Base-by-base conservation (phyloP, 2,329 filamentous ascomycete species). In the Neurospora sp. region DNA sequence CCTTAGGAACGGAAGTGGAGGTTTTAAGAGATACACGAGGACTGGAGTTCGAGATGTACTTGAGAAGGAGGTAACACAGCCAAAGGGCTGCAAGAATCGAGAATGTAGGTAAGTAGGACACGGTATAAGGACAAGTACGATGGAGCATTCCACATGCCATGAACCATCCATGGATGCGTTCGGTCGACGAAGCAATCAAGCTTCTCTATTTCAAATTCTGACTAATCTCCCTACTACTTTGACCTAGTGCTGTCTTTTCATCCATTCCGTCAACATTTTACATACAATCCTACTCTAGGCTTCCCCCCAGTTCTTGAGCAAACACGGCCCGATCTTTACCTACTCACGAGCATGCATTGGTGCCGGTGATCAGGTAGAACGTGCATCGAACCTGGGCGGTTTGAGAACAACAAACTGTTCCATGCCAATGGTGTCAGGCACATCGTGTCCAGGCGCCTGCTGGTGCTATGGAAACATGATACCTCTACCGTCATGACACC, bases 361-460 rank as follows among this genome's bases (percentile, higher is more conserved):
- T 8, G 11, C 33, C 7, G 5, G 11, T 58, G 0, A 58, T 58
- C 3, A 10, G 11, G 23, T 17, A 33, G 6, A 58, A 4, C 23
- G 23, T 28, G 23, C 23, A 9, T 11, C 3, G 1, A 9, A 7
- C 1, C 46, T 17, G 1, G 46, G 2, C 7, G 2, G 46, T 9
- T 58, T 6, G 23, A 17, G 23, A 33, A 17, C 13, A 17, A 17
- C 4, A 58, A 9, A 5, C 23, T 15, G 1, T 15, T 58, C 19
- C 6, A 58, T 33, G 19, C 13, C 3, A 1, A 33, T 33, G 7
- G 3, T 1, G 17, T 33, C 23, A 33, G 13, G 3, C 3, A 17
- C 11, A 33, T 33, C 1, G 2, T 15, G 7, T 7, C 4, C 2
- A 28, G 1, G 4, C 19, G 1, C 43, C 10, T 0, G 19, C 10